Evolutionary conservation across 768 basidiomycete genomes (phyloP).

Genomic region (Tricholoma matsutake): DNA sequence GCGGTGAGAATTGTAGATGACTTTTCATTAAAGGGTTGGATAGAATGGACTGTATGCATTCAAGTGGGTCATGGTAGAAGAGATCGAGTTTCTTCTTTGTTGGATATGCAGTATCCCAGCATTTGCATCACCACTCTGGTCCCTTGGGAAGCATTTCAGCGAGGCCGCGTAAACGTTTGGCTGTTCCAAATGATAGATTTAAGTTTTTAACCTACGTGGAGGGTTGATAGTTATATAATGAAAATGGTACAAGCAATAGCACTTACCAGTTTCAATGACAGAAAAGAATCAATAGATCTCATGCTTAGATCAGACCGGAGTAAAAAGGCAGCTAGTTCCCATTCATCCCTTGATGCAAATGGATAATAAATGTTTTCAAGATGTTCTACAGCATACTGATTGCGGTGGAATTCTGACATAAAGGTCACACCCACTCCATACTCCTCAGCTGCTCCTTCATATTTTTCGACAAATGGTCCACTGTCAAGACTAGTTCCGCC

Average conservation of each 20-base stretch:
- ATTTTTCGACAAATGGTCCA: not conserved
- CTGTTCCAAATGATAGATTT: constrained; percentile 1
- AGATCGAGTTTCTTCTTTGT: constrained; percentile 24
- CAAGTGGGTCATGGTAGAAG: constrained; percentile 25
- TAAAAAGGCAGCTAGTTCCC: constrained; percentile 30
- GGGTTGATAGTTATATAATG: not conserved
- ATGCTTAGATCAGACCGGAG: constrained; percentile 27
- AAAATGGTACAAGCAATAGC: not conserved
- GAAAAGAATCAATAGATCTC: constrained; percentile 23
- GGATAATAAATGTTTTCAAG: constrained; percentile 27
- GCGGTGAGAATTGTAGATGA: constrained; percentile 18
- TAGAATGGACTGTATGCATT: constrained; percentile 28
- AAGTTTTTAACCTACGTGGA: not conserved
- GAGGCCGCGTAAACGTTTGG: not conserved
- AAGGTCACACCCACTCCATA: constrained; percentile 15
- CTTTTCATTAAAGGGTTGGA: constrained; percentile 22
- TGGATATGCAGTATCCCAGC: constrained; percentile 9
- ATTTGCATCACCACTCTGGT: not conserved
- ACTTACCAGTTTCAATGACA: constrained; percentile 25
- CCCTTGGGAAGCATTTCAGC: not conserved
- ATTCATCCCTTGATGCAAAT: constrained; percentile 28
- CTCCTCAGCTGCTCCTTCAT: not conserved
- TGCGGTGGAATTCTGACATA: constrained; percentile 23
- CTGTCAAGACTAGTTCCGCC: not conserved
- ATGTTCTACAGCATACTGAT: constrained; percentile 18